Evolutionary conservation across 768 basidiomycete species (phyloP), one percentile per base, ranked within the genome.

Genomic region (Tylopilus vinaceipallidus): DNA sequence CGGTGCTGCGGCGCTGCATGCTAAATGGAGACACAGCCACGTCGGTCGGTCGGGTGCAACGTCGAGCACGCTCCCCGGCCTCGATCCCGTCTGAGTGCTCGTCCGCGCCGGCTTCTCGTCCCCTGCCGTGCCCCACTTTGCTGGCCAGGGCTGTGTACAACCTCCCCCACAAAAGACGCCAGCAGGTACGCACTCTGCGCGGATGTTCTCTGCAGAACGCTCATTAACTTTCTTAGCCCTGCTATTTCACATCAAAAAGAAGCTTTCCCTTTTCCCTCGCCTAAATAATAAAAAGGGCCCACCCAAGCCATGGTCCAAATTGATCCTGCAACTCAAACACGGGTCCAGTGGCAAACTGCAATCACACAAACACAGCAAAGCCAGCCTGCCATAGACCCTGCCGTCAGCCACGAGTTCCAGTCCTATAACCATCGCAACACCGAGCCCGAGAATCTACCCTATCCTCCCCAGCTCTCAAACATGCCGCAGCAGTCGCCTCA

Each of bases 11-110:
- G 66, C 66, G 50, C 60, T 68, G 67, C 56, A 57, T 53, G 49
- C 54, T 67, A 64, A 63, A 66, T 66, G 58, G 56, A 52, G 54
- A 56, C 65, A 67, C 66, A 69, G 66, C 66, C 66, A 67, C 66
- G 50, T 64, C 55, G 52, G 60, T 50, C 40, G 23, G 56, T 72
- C 63, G 71, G 68, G 42, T 65, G 56, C 52, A 71, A 71, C 75
- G 52, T 47, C 55, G 52, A 53, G 53, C 56, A 52, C 49, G 47
- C 27, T 42, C 35, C 23, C 22, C 10, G 50, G 12, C 45, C 47
- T 57, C 49, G 19, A 24, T 32, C 2, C n/a, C n/a, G n/a, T n/a
- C n/a, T n/a, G n/a, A n/a, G n/a, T n/a, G n/a, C 23, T 45, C 38
- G n/a, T 50, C 50, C 40, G 27, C 44, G 6, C 40, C 62, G 59